Conservation (phyloP, 1,139 yeast genomes). For the Meyerozyma elateridarum region DNA sequence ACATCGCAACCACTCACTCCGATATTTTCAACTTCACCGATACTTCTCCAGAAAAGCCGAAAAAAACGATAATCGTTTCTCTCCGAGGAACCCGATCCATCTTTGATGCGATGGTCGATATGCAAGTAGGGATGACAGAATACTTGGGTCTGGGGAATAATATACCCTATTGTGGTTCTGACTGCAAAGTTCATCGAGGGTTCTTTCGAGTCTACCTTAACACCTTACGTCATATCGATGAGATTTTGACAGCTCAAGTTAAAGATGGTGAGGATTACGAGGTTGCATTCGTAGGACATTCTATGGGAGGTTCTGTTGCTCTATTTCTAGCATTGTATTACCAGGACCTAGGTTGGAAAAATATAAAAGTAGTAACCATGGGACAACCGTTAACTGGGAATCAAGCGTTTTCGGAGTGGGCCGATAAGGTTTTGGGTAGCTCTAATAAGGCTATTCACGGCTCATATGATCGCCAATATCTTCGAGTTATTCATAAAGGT, state of each 20-base stretch:
- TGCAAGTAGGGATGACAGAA: slow-evolving; percentile 35
- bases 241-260: slow-evolving; percentile 20
- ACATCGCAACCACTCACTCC: slow-evolving; percentile 31
- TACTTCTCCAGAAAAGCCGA: slow-evolving; percentile 7
- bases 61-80: slow-evolving; percentile 35
- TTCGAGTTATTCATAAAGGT: slow-evolving; percentile 42
- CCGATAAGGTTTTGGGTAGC: slow-evolving; percentile 33
- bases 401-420: slow-evolving; percentile 33
- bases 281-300: slow-evolving; percentile 44
- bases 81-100: slow-evolving; percentile 48
- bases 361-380: slow-evolving; percentile 39
- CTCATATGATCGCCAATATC: slow-evolving; percentile 23
- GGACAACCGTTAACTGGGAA: slow-evolving; percentile 53
- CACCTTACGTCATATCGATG: slow-evolving; percentile 27
- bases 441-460: slow-evolving; percentile 15
- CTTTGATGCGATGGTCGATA: slow-evolving; percentile 42
- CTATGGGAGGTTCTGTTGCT: slow-evolving; percentile 49
- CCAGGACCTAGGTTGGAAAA: slow-evolving; percentile 30
- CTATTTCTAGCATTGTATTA: slow-evolving; percentile 35
- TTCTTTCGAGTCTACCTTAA: slow-evolving; percentile 31
- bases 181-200: slow-evolving; percentile 47
- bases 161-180: slow-evolving; percentile 28
- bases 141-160: slow-evolving; percentile 24
- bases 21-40: slow-evolving; percentile 22
- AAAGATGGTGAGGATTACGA: slow-evolving; percentile 23